Evolutionary conservation across 805 yeast species (phyloP).

Genomic region (Kodamaea neixiangensis): DNA sequence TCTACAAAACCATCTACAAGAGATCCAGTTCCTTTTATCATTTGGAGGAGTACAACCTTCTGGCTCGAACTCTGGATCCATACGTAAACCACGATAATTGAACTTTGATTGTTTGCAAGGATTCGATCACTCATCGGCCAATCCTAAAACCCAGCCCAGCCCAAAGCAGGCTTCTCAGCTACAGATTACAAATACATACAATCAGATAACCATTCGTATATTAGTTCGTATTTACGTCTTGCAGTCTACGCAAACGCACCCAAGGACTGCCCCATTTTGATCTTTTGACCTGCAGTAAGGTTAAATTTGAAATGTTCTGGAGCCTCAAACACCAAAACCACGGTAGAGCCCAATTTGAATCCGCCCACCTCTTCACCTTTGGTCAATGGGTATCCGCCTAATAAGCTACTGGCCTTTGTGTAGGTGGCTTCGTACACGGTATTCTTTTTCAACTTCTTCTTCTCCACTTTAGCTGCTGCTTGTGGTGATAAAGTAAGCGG

Average conservation of each 20-base stretch:
- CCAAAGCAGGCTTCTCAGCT: no score
- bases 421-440: constrained; percentile 95
- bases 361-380: constrained; percentile 98
- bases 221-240: not conserved
- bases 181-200: no score
- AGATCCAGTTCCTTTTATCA: no score
- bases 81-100: no score
- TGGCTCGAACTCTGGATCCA: no score
- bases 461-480: constrained; percentile 16
- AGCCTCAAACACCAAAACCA: constrained; percentile 96
- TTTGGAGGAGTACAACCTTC: no score
- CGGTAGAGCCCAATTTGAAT: constrained; percentile 92
- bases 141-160: no score
- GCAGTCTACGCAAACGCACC: constrained; percentile 46
- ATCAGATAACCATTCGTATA: no score
- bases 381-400: constrained; percentile 84
- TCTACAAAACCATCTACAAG: no score
- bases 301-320: constrained; percentile 76
- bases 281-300: constrained; percentile 70
- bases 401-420: constrained; percentile 66
- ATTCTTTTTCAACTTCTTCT: constrained; percentile 56
- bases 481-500: constrained; percentile 8
- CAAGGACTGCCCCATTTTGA: constrained; percentile 80
- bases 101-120: no score
- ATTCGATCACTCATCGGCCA: no score